Evolutionary conservation across 139 green algal species (phyloP).

Genomic region (Edaphochlamys debaryana): DNA sequence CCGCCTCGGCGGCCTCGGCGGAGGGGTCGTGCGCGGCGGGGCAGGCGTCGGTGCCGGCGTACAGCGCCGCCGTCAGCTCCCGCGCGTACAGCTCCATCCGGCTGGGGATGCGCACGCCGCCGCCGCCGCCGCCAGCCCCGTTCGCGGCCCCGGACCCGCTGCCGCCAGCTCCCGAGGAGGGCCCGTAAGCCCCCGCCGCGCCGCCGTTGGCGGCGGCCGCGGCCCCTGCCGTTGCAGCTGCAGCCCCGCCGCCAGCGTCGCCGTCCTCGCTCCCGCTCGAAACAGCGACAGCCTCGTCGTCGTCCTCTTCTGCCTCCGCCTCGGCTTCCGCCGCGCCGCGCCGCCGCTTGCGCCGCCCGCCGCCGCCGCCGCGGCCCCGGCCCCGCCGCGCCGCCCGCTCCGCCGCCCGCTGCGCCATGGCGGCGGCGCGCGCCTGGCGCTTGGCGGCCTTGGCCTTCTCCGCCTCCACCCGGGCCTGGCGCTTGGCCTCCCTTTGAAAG

Average conservation of each 20-base stretch:
- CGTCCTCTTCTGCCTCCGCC: background rate
- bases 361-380: conserved; percentile 22
- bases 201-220: background rate
- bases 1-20: conserved; percentile 50
- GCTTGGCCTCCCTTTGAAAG: conserved; percentile 20
- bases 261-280: background rate
- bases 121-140: background rate
- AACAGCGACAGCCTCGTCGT: background rate
- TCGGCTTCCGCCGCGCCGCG: background rate
- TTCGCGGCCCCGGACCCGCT: background rate
- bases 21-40: conserved; percentile 35
- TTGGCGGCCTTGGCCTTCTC: conserved; percentile 6
- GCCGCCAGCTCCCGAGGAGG: background rate
- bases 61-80: conserved; percentile 23
- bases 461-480: background rate
- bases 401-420: background rate
- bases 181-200: background rate
- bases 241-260: background rate
- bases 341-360: background rate
- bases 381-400: background rate
- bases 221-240: background rate
- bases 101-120: background rate
- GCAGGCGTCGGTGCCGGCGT: conserved; percentile 26
- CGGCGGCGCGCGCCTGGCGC: background rate
- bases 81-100: background rate